These are phyloP conservation scores for Penicillium egyptiacum DNA, from an alignment of 495 filamentous ascomycete species.

Conservation along the genomic window DNA sequence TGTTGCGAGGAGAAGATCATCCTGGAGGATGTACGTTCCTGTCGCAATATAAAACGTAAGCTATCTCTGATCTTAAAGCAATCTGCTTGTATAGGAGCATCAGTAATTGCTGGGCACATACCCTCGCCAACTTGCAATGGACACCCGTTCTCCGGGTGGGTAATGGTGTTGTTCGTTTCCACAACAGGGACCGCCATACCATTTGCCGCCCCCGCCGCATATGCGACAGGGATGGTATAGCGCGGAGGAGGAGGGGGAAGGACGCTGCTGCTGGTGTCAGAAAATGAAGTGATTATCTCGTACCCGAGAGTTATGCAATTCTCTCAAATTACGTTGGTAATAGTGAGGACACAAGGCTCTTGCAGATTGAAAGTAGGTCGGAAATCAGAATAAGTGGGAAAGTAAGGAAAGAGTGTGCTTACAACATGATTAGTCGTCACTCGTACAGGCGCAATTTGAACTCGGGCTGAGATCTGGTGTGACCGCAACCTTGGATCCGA, in stretches of 20 bases:
- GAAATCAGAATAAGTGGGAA: neutral
- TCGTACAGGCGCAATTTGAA: slow-evolving; percentile 14
- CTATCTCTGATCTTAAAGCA: neutral
- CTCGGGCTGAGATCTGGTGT: slow-evolving; percentile 13
- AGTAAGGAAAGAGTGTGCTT: slow-evolving; percentile 22
- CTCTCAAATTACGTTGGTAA: neutral
- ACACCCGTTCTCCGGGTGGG: slow-evolving; percentile 67
- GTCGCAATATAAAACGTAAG: slow-evolving; percentile 21
- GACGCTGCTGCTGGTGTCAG: slow-evolving; percentile 53
- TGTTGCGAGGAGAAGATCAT: slow-evolving; percentile 88
- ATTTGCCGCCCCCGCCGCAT: slow-evolving; percentile 63
- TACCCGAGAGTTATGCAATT: neutral
- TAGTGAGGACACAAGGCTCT: neutral
- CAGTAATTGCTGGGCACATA: slow-evolving; percentile 28
- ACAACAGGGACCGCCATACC: slow-evolving; percentile 68
- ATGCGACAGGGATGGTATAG: slow-evolving; percentile 67
- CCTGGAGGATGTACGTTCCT: slow-evolving; percentile 87
- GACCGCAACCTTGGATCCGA: slow-evolving; percentile 9
- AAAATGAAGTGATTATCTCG: slow-evolving; percentile 6
- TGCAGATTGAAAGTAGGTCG: neutral
- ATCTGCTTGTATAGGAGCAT: slow-evolving; percentile 10
- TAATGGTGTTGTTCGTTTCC: slow-evolving; percentile 88
- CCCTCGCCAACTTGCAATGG: slow-evolving; percentile 92
- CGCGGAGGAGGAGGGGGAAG: slow-evolving; percentile 82
- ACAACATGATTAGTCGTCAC: slow-evolving; percentile 38